Evolutionary conservation across 1,284 basidiomycete genomes (phyloP), one percentile per base, ranked within the genome.

Genomic region (Moesziomyces antarcticus): DNA sequence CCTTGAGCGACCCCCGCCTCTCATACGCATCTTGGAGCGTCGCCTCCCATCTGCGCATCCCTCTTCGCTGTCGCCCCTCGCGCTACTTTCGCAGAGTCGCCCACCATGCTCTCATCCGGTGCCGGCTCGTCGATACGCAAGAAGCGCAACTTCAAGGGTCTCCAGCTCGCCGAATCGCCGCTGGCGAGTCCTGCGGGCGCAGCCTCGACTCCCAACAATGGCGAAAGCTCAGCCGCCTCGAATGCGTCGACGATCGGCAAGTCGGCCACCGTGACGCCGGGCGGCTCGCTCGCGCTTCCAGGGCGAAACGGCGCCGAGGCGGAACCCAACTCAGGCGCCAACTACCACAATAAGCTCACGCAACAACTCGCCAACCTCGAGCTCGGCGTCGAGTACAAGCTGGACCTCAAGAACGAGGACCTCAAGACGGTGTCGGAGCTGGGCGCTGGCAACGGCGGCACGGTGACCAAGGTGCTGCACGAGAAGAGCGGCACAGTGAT

Each of bases 391-490:
- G 85, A 85, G 52, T 85, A 83, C 74, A 85, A 85, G 75, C 74
- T 86, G 22, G 86, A 86, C 50, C 59, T 86, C 40, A 74, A 84
- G 47, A 83, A 81, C 47, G 84, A 85, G 56, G 85, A 86, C 54
- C 73, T 86, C 27, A 75, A 90, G 84, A 90, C 93, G 67, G 84
- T 98, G 33, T 87, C 89, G 27, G 96, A 99, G 85, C 88, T 99
- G 3, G 96, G 96, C 0, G 91, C 94, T 71, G 96, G 96, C n/a
- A 98, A 98, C 82, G 94, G 96, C 1, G 96, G 97, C 43, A 97
- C 94, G 53, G 97, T 99, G 57, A 93, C 92, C 84, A 93, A 93
- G 86, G 95, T 80, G 57, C 46, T 78, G 37, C 82, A 83, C 59
- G 70, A 78, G 37, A 82, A 82, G 56, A 77, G 69, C 20, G 73